Evolutionary conservation across 352 stramenopile genomes (phyloP).

Genomic region (Elongisporangium anandrum): DNA sequence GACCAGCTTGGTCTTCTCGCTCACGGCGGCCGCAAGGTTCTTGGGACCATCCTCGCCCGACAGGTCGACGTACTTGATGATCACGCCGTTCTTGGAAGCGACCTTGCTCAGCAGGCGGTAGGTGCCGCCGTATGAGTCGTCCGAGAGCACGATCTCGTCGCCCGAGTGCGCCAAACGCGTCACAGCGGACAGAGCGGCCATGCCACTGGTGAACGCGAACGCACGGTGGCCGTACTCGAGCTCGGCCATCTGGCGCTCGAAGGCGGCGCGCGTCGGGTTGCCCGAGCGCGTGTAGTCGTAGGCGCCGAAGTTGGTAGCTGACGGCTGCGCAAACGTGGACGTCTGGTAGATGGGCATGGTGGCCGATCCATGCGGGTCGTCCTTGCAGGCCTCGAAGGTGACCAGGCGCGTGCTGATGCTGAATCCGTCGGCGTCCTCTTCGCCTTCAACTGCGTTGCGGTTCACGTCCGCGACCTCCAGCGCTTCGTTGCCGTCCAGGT

Average conservation of each 20-base stretch:
- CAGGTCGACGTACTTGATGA: constrained; percentile 83
- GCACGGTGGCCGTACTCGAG: constrained; percentile 65
- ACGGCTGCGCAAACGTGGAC: constrained; percentile 87
- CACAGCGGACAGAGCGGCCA: constrained; percentile 93
- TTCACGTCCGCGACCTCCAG: constrained; percentile 35
- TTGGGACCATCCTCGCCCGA: constrained; percentile 61
- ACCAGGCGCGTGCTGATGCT: constrained; percentile 74
- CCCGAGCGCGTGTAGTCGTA: constrained; percentile 93
- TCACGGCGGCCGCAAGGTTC: constrained; percentile 49
- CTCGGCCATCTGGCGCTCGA: constrained; percentile 91
- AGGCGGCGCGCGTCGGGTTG: constrained; percentile 91
- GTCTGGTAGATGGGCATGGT: constrained; percentile 93
- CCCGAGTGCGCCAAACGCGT: constrained; percentile 86
- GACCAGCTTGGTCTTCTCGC: constrained; percentile 88
- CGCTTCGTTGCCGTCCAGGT: constrained; percentile 75
- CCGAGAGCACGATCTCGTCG: constrained; percentile 91
- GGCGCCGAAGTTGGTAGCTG: constrained; percentile 84
- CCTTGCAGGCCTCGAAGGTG: constrained; percentile 77
- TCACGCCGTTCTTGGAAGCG: constrained; percentile 76
- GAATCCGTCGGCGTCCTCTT: constrained; percentile 36
- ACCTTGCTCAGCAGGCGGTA: constrained; percentile 90
- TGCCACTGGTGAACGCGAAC: constrained; percentile 93
- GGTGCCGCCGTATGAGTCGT: constrained; percentile 96
- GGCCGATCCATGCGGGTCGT: constrained; percentile 86
- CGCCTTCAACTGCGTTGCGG: constrained; percentile 24